phyloP scores from a whole-genome alignment of 495 filamentous ascomycete species.

The Penicillium bialowiezense region DNA sequence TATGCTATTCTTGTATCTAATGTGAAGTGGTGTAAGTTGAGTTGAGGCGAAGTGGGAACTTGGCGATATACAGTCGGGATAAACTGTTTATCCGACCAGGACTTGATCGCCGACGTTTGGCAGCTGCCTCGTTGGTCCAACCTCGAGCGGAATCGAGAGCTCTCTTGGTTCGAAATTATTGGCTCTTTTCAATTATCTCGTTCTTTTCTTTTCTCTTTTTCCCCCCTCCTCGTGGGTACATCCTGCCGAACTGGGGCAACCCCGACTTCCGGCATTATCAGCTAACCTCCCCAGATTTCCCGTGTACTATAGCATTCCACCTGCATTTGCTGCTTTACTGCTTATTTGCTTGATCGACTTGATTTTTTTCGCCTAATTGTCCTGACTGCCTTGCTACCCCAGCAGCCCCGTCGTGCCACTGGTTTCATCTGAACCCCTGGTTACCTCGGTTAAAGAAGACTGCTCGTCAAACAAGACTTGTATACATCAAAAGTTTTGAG shows the following conservation, averaged over 20 bases:
- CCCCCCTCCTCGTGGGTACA: no score
- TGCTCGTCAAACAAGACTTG: background rate
- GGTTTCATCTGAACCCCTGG: background rate
- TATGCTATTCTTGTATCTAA: background rate
- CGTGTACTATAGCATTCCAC: conserved; percentile 6
- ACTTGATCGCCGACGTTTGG: conserved; percentile 4
- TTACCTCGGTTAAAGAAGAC: background rate
- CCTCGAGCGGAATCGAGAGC: conserved; percentile 1
- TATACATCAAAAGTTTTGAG: background rate
- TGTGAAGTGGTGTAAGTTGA: background rate
- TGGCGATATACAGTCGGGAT: background rate
- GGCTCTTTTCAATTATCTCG: background rate
- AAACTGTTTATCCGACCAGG: conserved; percentile 4
- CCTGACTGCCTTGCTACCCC: background rate
- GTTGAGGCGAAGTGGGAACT: background rate
- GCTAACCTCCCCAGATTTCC: conserved; percentile 6
- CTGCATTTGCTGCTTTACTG: background rate
- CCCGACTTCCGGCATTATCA: background rate
- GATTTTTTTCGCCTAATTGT: background rate
- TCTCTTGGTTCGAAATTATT: background rate
- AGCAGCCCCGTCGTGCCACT: background rate
- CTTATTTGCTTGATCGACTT: background rate
- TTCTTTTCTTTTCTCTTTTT: no score
- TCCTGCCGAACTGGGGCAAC: no score
- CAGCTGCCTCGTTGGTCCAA: background rate